A percentile compares a stretch with the other conserved stretches of the same genome.
These are phyloP conservation scores for Leucocoprinus birnbaumii DNA, from an alignment of 768 basidiomycete genomes.

Conservation along the genomic window DNA sequence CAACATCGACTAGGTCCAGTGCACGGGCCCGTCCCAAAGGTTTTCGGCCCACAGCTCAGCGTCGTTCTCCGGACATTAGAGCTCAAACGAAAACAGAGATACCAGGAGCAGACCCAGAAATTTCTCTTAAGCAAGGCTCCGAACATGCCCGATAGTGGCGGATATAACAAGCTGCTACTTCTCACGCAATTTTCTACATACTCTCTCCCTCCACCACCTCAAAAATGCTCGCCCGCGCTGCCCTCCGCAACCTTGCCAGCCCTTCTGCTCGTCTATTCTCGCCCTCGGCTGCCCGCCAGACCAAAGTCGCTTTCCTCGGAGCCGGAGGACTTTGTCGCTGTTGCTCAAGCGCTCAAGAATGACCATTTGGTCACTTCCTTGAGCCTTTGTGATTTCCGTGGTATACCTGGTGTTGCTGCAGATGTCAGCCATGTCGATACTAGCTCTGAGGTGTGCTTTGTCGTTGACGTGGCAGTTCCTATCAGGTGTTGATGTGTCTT, in stretches of 20 bases:
- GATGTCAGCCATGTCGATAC: conserved; percentile 96
- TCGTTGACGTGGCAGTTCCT: conserved; percentile 6
- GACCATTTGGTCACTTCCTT: conserved; percentile 87
- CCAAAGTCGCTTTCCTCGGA: conserved; percentile 95
- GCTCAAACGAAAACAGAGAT: conserved; percentile 1
- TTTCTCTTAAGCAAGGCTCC: conserved; percentile 11
- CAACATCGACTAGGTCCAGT: conserved; percentile 53
- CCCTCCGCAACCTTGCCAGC: conserved; percentile 51
- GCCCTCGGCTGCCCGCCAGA: conserved; percentile 64
- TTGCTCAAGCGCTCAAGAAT: conserved; percentile 89
- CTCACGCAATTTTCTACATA: conserved; percentile 8
- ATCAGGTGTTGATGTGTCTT: conserved; percentile 7
- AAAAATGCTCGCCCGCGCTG: conserved; percentile 61
- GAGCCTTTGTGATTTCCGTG: conserved; percentile 92
- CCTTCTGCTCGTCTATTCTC: conserved; percentile 69
- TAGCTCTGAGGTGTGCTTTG: conserved; percentile 61
- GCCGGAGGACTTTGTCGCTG: conserved; percentile 94
- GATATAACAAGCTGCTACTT: background rate
- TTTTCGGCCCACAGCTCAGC: conserved; percentile 87
- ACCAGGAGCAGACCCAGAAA: conserved; percentile 16
- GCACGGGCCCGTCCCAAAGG: conserved; percentile 70
- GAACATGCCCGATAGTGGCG: conserved; percentile 2
- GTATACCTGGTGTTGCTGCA: conserved; percentile 94
- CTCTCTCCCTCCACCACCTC: conserved; percentile 17
- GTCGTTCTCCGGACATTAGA: conserved; percentile 61